Evolutionary conservation across 163 green algal species (phyloP), one percentile per base, ranked within the genome.

Genomic region (Chlorella variabilis): DNA sequence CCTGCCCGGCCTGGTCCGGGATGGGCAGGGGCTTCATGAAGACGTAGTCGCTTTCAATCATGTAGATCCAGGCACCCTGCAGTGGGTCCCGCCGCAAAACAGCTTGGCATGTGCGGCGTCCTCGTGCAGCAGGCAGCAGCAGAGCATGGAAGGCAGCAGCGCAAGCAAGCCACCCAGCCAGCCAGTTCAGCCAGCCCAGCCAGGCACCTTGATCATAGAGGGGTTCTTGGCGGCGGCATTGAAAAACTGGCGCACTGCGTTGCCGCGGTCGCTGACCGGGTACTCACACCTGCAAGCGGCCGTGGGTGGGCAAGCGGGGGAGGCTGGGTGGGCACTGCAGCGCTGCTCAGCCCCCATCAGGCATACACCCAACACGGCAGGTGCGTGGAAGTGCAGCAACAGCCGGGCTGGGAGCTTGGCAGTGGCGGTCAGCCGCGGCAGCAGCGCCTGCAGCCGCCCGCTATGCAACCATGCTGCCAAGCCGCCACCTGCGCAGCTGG

Each of bases 41-140:
- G 18, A 98, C 93, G 67, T 99, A 99, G 83, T 99, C 96, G 18
- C 90, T 96, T 89, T 99, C 96, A 34, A 98, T 94, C 85, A 99
- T 90, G 29, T 98, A 90, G 59, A 99, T 77, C 93, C 92, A 98
- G 0, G 80, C 83, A 8, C 33, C 45, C 36, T 83, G 74, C 56
- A 77, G 25, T 23, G 7, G 27, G 31, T 59, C 27, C n/a, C n/a
- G n/a, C n/a, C n/a, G n/a, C n/a, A n/a, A n/a, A n/a, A n/a, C n/a
- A n/a, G n/a, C n/a, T 34, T 3, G 9, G 13, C 48, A 1, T 39
- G 61, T 41, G 5, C 23, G 42, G 38, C 25, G 2, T 58, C 4
- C 7, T 2, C 7, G n/a, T 36, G 2, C 5, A 0, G 6, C 39
- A 38, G 39, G 3, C 38, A 58, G 38, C 23, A 71, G 18, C 20